A percentile compares a stretch with the other conserved stretches of the same genome.
These are phyloP conservation scores for Ceratobasidium sp. DNA, from an alignment of 1,284 basidiomycete species.

Conservation along the genomic window DNA sequence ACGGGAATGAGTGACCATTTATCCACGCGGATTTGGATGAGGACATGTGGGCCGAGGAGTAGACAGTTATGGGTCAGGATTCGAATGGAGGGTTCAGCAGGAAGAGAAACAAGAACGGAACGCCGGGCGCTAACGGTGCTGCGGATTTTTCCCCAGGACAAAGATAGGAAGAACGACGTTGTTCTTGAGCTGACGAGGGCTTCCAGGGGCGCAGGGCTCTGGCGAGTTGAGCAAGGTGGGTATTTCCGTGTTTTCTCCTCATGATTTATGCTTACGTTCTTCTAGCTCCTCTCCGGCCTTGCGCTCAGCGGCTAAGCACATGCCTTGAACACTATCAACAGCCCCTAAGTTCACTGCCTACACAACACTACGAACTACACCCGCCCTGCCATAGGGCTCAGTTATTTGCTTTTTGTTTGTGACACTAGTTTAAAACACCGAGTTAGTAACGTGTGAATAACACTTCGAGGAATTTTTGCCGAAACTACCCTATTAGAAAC, in stretches of 20 bases:
- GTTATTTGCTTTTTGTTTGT: background rate
- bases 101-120: background rate
- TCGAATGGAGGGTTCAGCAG: background rate
- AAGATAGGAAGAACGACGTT: conserved; percentile 21
- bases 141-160: background rate
- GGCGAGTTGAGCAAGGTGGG: conserved; percentile 18
- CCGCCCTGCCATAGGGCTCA: too few species aligned
- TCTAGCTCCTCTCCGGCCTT: conserved; percentile 13
- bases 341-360: too few species aligned
- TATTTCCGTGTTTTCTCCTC: background rate
- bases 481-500: background rate
- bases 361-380: too few species aligned
- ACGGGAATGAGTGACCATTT: conserved; percentile 23
- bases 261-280: background rate
- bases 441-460: conserved; percentile 8
- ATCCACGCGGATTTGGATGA: background rate
- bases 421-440: conserved; percentile 1
- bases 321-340: too few species aligned
- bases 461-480: background rate
- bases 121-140: background rate
- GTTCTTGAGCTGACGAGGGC: conserved; percentile 19
- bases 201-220: background rate
- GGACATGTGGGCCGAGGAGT: background rate
- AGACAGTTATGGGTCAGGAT: background rate
- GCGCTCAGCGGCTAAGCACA: conserved; percentile 10